A percentile compares a stretch with the other conserved stretches of the same genome.
These are phyloP conservation scores for Lentinula edodes DNA, from an alignment of 768 basidiomycete species.

Conservation along the genomic window DNA sequence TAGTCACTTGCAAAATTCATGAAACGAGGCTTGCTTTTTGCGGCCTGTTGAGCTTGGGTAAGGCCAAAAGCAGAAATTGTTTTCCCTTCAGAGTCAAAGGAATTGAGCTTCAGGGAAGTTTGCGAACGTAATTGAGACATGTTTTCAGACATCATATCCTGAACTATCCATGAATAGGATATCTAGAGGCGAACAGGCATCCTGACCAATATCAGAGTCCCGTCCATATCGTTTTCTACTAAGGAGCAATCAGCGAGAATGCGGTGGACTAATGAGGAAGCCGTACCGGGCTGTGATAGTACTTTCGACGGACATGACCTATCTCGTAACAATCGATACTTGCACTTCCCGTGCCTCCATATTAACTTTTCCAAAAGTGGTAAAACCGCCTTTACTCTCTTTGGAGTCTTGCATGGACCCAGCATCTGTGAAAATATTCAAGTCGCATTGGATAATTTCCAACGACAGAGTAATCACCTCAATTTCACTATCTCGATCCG, in stretches of 20 bases:
- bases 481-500: slow-evolving; percentile 65
- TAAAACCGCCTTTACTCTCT: slow-evolving; percentile 55
- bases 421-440: slow-evolving; percentile 38
- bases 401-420: slow-evolving; percentile 65
- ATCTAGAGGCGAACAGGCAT: background rate
- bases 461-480: slow-evolving; percentile 34
- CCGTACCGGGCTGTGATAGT: slow-evolving; percentile 4
- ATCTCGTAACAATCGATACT: slow-evolving; percentile 61
- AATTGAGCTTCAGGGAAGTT: slow-evolving; percentile 31
- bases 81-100: slow-evolving; percentile 49
- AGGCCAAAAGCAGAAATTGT: slow-evolving; percentile 38
- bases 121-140: slow-evolving; percentile 56
- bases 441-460: slow-evolving; percentile 32
- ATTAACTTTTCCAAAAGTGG: slow-evolving; percentile 55
- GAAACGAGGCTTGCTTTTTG: slow-evolving; percentile 65
- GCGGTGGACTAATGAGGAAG: background rate
- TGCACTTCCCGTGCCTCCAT: slow-evolving; percentile 62
- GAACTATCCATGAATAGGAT: slow-evolving; percentile 9
- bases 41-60: slow-evolving; percentile 41
- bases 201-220: slow-evolving; percentile 56
- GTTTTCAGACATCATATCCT: slow-evolving; percentile 77
- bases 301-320: slow-evolving; percentile 78
- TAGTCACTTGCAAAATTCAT: slow-evolving; percentile 67
- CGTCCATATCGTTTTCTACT: slow-evolving; percentile 44
- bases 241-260: slow-evolving; percentile 28